Evolutionary conservation across 805 yeast genomes (phyloP), one percentile per base, ranked within the genome.

Genomic region (Kluyveromyces dobzhanskii): DNA sequence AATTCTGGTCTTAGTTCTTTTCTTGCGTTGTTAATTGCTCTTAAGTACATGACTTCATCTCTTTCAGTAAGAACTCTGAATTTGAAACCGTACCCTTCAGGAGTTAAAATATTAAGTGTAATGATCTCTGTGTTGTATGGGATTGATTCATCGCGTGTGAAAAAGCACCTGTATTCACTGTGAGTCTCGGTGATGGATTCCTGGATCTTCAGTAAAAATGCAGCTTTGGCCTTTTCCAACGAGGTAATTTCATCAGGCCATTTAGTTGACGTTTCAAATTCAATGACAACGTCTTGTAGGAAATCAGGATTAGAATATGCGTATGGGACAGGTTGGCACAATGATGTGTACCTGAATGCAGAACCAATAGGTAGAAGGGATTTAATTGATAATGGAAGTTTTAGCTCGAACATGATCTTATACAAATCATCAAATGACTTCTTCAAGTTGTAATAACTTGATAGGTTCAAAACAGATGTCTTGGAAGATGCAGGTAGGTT

Each of bases 221-320:
- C 97, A 24, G 94, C 76, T 55, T 92, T 92, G 12, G 95, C 82
- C 52, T 82, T 80, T 58, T 92, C 97, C 39, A 87, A 64, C 2
- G 96, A 87, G 29, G 70, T 64, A 4, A 86, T 57, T 57, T 92
- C 96, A 59, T 85, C 94, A 2, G 99, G 99, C 99, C 99, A 92
- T 57, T 78, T 78, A n/a, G 75, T 71, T 2, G 95, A 85, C 3
- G 84, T 68, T 63, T 92, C 98, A 59, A 92, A 85, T 60, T 88
- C 95, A 27, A 92, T 57, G 8, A 92, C 70, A 12, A 80, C 78
- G 32, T 84, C 88, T 50, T 82, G 85, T 67, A 85, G 76, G 54
- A 82, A 84, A 53, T 82, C 85, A 4, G 86, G 87, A 48, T 73
- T 78, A 2, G 84, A 70, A 23, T 70, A 67, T 6, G 90, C 86